Base-by-base conservation (phyloP, 306 rosid genomes). In the Dalbergia cultrata region DNA sequence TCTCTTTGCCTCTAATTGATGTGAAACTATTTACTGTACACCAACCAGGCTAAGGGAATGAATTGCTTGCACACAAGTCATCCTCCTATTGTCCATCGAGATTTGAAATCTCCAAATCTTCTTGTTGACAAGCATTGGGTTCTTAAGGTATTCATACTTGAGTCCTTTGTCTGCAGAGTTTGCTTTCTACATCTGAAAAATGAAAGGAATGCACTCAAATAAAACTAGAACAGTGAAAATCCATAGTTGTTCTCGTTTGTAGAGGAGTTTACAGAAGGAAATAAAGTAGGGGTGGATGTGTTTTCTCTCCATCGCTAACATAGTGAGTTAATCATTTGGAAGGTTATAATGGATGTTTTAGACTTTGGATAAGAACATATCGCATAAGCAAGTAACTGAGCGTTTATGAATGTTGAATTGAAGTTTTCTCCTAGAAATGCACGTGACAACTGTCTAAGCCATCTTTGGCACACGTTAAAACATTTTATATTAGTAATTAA, bases 111-210 rank as follows among this genome's bases (percentile, higher is more conserved):
- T 70, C 99, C 97, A 53, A 96, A 96, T 83, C 98, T 96, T 64
- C 99, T 96, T 72, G 99, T 96, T 80, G 98, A 93, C 89, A 92
- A 84, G 85, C 89, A 96, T 84, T 96, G 99, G 99, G 90, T 88
- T 85, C 98, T 96, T 33, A 96, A 96, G 99, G 99, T 96, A 84
- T 56, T 70, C 60, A 60, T 43, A 43, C 68, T 70, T 77, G 70
- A 83, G 19, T 69, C 79, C 59, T 62, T 57, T 47, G 62, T 79
- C 63, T 58, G 33, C 4, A 44, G 47, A 76, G 57, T 66, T 76
- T 83, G 14, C 75, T 69, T 83, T 52, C 44, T 41, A 65, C 58
- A 2, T 16, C 75, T 67, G 64, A 39, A 58, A 26, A 66, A 81
- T 44, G 3, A 77, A 76, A 72, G 43, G 16, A 61, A 45, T 54